Conservation (phyloP, 2,329 filamentous ascomycete species). For the Fusarium siculi region DNA sequence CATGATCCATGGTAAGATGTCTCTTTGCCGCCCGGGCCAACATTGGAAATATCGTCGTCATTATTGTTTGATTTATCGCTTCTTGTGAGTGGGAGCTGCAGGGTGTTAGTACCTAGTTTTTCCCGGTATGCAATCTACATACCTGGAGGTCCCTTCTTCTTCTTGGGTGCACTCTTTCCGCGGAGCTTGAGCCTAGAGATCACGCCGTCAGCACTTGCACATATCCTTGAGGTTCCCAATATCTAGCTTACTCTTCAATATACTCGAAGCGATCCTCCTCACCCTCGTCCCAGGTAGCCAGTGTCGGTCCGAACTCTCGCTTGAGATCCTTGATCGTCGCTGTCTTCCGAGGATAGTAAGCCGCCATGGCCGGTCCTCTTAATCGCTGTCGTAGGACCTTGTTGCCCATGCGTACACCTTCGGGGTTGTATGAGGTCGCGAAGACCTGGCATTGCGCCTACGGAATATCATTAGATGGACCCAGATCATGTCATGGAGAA, state of each 20-base stretch:
- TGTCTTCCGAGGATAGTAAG: conserved; percentile 87
- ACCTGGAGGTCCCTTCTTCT: conserved; percentile 73
- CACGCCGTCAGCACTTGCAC: conserved; percentile 44
- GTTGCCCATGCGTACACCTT: conserved; percentile 84
- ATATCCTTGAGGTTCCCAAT: background rate
- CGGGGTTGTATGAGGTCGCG: conserved; percentile 89
- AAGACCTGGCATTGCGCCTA: conserved; percentile 94
- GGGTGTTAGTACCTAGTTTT: conserved; percentile 22
- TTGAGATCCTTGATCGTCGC: conserved; percentile 79
- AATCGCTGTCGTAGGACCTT: conserved; percentile 91
- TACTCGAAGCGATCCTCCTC: conserved; percentile 84
- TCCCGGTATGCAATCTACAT: conserved; percentile 23
- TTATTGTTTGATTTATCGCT: conserved; percentile 40
- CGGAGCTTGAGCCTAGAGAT: conserved; percentile 73
- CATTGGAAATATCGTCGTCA: conserved; percentile 31
- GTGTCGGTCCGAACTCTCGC: conserved; percentile 71
- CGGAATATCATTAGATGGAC: conserved; percentile 35
- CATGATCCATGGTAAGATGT: background rate
- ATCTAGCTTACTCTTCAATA: conserved; percentile 68
- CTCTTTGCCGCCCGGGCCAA: background rate
- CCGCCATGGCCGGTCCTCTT: conserved; percentile 80
- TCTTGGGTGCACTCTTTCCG: conserved; percentile 90
- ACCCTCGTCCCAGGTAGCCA: conserved; percentile 77
- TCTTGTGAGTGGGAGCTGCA: conserved; percentile 46
- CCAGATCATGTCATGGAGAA: background rate